Base-by-base conservation (phyloP, 2,329 filamentous ascomycete species). In the Neobulgaria alba region DNA sequence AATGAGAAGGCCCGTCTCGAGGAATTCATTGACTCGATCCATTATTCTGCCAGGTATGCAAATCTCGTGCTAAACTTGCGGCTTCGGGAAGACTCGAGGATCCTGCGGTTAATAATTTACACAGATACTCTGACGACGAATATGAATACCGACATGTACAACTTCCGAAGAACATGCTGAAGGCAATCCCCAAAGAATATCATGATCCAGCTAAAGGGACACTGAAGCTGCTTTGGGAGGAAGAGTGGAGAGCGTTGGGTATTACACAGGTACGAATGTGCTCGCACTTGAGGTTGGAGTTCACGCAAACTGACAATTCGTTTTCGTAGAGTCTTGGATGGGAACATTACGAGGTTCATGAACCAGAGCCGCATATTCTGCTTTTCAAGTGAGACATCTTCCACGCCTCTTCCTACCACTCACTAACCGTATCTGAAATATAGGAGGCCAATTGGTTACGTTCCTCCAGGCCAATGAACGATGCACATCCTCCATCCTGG, bases 271-370 rank as follows among this genome's bases (percentile, higher is more conserved):
- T 94, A 68, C 35, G 72, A 20, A 20, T 26, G 2, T 19, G 15
- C 16, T 23, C 15, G 14, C 31, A 30, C n/a, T 7, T 29, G 8
- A 7, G 23, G n/a, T 10, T 17, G 10, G n/a, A 36, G 26, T 20
- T 32, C n/a, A n/a, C n/a, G n/a, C n/a, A n/a, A n/a, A 21, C 33
- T 36, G n/a, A 35, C 33, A 20, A 20, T 15, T 14, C 8, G n/a
- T n/a, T 29, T 29, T 20, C 36, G 40, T 61, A 96, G 89, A 96
- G 90, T 70, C 71, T 98, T 57, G 92, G 92, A 43, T 98, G 92
- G 92, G 90, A 96, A 63, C 92, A 98, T 65, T 98, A 98, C 62
- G 92, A 98, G 65, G 92, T 98, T 40, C 92, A 98, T 64, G 92
- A 96, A 65, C 92, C 92, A 32, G 92, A 98, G 68, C 92, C 92